Percentiles rank a stretch among this genome's conserved stretches.
Conservation (phyloP, 306 rosid genomes). For the Biancaea sappan region DNA sequence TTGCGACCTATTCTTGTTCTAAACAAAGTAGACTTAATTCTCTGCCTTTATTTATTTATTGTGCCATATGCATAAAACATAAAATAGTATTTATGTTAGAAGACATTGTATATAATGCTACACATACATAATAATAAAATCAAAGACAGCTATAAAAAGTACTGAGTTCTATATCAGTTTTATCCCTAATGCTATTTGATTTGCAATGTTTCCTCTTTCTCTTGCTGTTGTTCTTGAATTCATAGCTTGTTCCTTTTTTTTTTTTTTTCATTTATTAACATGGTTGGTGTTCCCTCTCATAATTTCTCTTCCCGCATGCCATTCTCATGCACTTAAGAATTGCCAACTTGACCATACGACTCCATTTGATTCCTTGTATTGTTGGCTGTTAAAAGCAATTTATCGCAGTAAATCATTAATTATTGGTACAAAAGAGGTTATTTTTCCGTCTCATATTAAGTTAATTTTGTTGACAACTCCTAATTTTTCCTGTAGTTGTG, state of each 20-base stretch:
- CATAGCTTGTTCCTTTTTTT: neutral
- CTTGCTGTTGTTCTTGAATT: neutral
- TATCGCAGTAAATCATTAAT: neutral
- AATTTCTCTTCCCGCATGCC: neutral
- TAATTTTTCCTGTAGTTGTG: neutral
- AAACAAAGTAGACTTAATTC: constrained; percentile 79
- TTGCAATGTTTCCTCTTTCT: constrained; percentile 11
- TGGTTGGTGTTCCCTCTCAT: constrained; percentile 6
- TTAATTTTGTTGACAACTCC: no score
- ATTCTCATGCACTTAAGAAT: neutral
- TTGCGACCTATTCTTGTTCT: constrained; percentile 90
- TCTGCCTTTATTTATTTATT: neutral
- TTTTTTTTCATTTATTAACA: neutral
- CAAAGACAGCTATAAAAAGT: neutral
- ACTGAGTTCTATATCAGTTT: constrained; percentile 2
- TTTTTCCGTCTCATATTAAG: neutral
- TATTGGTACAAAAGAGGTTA: neutral
- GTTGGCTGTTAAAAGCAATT: neutral
- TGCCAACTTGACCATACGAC: neutral
- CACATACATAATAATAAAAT: neutral
- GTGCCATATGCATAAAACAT: neutral
- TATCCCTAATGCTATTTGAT: constrained; percentile 4
- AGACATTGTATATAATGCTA: constrained; percentile 2
- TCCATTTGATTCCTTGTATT: no score
- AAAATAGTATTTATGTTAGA: neutral